phyloP scores from a whole-genome alignment of 768 basidiomycete genomes.

The Mrakia gelida region DNA sequence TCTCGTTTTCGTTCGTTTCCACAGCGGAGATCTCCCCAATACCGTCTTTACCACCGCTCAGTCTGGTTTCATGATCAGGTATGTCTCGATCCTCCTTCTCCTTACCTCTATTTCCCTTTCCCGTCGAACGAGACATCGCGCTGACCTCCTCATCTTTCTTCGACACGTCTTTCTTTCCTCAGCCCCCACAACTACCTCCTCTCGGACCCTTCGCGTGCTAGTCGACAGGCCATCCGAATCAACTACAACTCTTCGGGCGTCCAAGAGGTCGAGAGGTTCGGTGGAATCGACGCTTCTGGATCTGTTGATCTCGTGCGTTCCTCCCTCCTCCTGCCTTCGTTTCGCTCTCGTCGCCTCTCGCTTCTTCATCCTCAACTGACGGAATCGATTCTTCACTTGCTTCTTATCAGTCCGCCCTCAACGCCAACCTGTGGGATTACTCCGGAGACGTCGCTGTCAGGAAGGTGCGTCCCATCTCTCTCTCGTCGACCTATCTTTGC shows the following conservation, averaged over 20 bases:
- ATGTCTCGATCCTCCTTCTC: too few species aligned
- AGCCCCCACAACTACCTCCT: constrained; percentile 43
- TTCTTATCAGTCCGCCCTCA: not conserved
- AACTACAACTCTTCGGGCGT: constrained; percentile 35
- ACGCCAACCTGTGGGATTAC: not conserved
- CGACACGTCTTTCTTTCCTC: not conserved
- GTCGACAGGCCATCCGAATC: constrained; percentile 40
- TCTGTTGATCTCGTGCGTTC: not conserved
- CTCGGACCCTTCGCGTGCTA: constrained; percentile 38
- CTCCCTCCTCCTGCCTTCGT: not conserved
- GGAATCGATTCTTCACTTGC: not conserved
- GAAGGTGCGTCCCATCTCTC: not conserved
- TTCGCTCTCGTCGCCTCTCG: not conserved
- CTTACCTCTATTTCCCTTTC: too few species aligned
- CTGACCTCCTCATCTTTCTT: too few species aligned
- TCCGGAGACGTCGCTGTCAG: not conserved
- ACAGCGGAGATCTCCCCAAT: constrained; percentile 42
- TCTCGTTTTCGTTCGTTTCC: not conserved
- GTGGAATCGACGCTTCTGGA: not conserved
- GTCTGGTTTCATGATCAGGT: constrained; percentile 34
- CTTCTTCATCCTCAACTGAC: not conserved
- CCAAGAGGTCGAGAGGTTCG: constrained; percentile 15
- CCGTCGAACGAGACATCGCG: too few species aligned
- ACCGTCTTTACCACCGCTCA: constrained; percentile 35
- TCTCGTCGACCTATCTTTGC: not conserved